Evolutionary conservation across 1,284 basidiomycete species (phyloP).

Genomic region (Neolentinus lepideus): DNA sequence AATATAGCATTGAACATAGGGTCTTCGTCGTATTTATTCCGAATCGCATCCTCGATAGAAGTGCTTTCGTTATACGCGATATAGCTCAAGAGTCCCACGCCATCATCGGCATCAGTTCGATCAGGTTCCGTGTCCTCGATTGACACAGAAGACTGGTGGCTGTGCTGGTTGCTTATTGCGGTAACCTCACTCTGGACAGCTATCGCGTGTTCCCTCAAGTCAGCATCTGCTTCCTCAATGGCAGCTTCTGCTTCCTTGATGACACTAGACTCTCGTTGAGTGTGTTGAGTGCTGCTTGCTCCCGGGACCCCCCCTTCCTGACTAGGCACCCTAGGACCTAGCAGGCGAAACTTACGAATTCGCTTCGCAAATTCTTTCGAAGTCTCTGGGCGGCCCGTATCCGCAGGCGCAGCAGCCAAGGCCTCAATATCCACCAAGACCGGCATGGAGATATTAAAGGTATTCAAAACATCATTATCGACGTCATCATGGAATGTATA

Average conservation of each 20-base stretch:
- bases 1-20: constrained; percentile 2
- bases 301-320: constrained; percentile 1
- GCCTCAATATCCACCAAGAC: not conserved
- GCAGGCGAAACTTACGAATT: constrained; percentile 1
- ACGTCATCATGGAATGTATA: not conserved
- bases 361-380: constrained; percentile 5
- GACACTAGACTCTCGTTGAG: too few species aligned
- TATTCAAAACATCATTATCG: not conserved
- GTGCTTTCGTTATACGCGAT: not conserved
- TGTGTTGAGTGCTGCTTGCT: constrained; percentile 4
- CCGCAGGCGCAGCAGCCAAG: constrained; percentile 2
- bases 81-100: not conserved
- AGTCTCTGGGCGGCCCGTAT: constrained; percentile 5
- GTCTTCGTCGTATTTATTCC: constrained; percentile 1
- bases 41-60: too few species aligned
- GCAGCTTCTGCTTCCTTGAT: too few species aligned
- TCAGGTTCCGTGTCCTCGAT: not conserved
- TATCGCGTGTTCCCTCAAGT: too few species aligned
- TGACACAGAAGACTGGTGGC: constrained; percentile 11
- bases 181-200: too few species aligned
- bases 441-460: not conserved
- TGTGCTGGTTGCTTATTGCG: constrained; percentile 22
- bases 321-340: not conserved
- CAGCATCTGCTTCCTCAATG: too few species aligned
- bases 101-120: too few species aligned